Evolutionary conservation across 306 rosid genomes (phyloP).

Genomic region (Fragaria nilgerrensis): DNA sequence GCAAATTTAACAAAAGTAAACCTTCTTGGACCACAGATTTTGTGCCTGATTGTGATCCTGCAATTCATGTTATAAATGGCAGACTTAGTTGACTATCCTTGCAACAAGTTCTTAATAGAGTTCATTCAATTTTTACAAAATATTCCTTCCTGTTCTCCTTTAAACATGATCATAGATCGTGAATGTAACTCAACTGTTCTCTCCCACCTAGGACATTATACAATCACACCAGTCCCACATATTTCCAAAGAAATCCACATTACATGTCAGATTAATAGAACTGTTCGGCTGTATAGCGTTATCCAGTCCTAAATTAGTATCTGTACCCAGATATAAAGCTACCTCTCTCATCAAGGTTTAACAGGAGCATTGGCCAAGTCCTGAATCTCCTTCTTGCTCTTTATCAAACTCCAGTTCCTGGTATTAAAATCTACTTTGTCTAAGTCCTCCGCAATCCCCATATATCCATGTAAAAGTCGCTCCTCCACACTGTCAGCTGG

Average conservation of each 20-base stretch:
- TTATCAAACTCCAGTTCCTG: slow-evolving; percentile 54
- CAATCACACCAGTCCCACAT: background rate
- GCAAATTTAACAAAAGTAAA: background rate
- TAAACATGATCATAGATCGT: background rate
- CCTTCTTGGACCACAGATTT: background rate
- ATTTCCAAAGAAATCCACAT: background rate
- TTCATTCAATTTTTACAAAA: background rate
- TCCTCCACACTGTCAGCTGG: slow-evolving; percentile 43
- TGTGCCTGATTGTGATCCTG: background rate
- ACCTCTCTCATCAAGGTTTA: slow-evolving; percentile 45
- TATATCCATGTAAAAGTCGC: slow-evolving; percentile 62
- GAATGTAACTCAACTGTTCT: background rate
- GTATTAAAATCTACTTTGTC: slow-evolving; percentile 65
- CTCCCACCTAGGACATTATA: background rate
- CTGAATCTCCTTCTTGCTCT: slow-evolving; percentile 86
- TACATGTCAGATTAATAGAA: background rate
- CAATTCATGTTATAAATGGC: background rate
- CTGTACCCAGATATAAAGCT: slow-evolving; percentile 2
- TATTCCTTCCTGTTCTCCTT: background rate
- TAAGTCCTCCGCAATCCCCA: slow-evolving; percentile 81
- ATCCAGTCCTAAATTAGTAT: background rate
- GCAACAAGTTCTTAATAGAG: background rate
- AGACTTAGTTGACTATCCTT: background rate
- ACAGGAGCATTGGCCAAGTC: slow-evolving; percentile 80
- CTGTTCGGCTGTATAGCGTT: background rate